Conservation (phyloP, 805 yeast species). For the Lipomyces oligophaga region DNA sequence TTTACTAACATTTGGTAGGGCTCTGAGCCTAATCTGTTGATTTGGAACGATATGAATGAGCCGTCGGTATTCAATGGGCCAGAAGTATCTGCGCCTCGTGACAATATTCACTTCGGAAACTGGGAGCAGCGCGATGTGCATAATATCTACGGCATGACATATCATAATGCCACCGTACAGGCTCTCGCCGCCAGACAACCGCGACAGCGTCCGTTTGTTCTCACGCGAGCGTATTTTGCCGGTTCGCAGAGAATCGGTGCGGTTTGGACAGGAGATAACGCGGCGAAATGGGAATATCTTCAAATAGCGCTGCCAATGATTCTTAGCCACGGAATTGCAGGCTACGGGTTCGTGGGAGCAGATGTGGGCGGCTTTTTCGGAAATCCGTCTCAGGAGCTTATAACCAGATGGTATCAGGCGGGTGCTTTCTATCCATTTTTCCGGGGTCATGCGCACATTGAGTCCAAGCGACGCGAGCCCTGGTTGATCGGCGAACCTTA, state of each 20-base stretch:
- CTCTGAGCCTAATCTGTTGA: constrained; percentile 58
- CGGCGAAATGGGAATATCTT: constrained; percentile 87
- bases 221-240: constrained; percentile 81
- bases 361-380: constrained; percentile 98
- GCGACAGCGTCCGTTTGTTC: constrained; percentile 67
- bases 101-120: constrained; percentile 68
- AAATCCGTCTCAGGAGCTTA: constrained; percentile 73
- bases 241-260: constrained; percentile 92
- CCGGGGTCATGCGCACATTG: constrained; percentile 95
- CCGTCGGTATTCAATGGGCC: constrained; percentile 95
- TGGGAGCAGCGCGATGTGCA: constrained; percentile 92
- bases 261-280: constrained; percentile 97
- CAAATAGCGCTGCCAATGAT: constrained; percentile 81
- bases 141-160: constrained; percentile 75
- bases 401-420: constrained; percentile 91
- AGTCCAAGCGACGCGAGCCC: constrained; percentile 88
- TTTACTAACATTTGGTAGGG: constrained; percentile 8
- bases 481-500: constrained; percentile 78
- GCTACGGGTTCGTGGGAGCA: constrained; percentile 91
- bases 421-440: constrained; percentile 97
- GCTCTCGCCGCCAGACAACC: constrained; percentile 54
- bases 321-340: constrained; percentile 72
- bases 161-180: constrained; percentile 73
- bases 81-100: constrained; percentile 85
- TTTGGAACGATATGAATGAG: constrained; percentile 99